Evolutionary conservation across 1,284 basidiomycete species (phyloP), one percentile per base, ranked within the genome.

Genomic region (Pseudozyma flocculosa): DNA sequence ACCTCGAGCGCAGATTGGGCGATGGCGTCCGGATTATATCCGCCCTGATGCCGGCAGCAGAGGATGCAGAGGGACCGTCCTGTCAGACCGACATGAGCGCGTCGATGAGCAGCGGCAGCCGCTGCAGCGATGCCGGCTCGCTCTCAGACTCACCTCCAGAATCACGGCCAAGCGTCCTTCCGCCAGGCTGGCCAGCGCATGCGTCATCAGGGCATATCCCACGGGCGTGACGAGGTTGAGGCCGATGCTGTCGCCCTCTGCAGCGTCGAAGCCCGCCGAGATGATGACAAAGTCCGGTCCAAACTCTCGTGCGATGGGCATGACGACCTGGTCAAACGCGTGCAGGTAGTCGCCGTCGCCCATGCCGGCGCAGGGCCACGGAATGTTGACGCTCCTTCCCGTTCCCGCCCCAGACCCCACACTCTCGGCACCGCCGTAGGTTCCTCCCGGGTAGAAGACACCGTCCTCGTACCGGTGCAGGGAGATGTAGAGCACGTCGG

Each of bases 121-220:
- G 26, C 26, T 29, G 26, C 26, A n/a, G n/a, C n/a, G n/a, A n/a
- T n/a, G n/a, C n/a, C n/a, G n/a, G n/a, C n/a, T n/a, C n/a, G n/a
- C 26, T 29, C 11, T 11, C 26, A 29, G 7, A 61, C 79, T 43
- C 53, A 92, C 92, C 84, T 99, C 95, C 24, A 99, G 84, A 4
- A 92, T 92, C 21, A 95, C 91, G 14, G 95, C 90, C 8, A 97
- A 72, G 69, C 86, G 88, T 7, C 95, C 95, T 4, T 86, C 84
- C 13, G 94, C 93, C 10, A 98, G 82, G n/a, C 88, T 86, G 39
- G 86, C 85, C 3, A 99, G 83, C 87, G 95, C 92, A 72, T 96
- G 89, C 2, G 95, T 96, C 93, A 99, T 97, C 72, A 97, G 94
- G 0, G 92, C 92, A 78, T 92, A 99, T 2, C 92, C 94, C n/a